Percentiles rank a stretch among this genome's conserved stretches.
phyloP scores from a whole-genome alignment of 257 asterid genomes.

The Nicotiana knightiana region DNA sequence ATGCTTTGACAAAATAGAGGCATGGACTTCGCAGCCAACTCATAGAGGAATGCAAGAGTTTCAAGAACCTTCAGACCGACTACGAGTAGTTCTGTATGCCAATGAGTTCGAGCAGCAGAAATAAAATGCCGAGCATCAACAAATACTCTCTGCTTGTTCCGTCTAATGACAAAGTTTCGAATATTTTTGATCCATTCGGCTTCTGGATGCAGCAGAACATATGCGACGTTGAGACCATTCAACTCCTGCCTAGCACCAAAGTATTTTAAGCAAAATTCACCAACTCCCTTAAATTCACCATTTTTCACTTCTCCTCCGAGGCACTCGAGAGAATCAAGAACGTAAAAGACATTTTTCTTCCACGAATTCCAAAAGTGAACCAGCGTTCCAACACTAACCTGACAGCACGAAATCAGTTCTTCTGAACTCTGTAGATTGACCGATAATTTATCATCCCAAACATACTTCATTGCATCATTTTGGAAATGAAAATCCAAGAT shows the following conservation, averaged over 20 bases:
- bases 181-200: conserved; percentile 44
- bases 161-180: neutral
- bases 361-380: conserved; percentile 39
- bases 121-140: conserved; percentile 35
- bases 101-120: conserved; percentile 32
- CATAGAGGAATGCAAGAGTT: conserved; percentile 28
- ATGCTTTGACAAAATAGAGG: conserved; percentile 26
- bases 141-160: neutral
- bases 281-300: conserved; percentile 5
- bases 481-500: conserved; percentile 42
- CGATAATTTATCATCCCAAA: conserved; percentile 23
- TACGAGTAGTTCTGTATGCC: conserved; percentile 31
- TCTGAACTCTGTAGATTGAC: conserved; percentile 10
- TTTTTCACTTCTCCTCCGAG: conserved; percentile 14
- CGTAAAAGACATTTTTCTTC: conserved; percentile 18
- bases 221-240: conserved; percentile 5
- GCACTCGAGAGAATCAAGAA: conserved; percentile 29
- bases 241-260: conserved; percentile 45
- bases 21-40: neutral
- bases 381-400: conserved; percentile 32
- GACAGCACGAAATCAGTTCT: conserved; percentile 21
- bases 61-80: conserved; percentile 41
- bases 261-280: conserved; percentile 36
- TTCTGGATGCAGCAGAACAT: conserved; percentile 33
- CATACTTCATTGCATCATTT: conserved; percentile 20